Base-by-base conservation (phyloP, 345 rosid genomes). In the Gossypium turneri region DNA sequence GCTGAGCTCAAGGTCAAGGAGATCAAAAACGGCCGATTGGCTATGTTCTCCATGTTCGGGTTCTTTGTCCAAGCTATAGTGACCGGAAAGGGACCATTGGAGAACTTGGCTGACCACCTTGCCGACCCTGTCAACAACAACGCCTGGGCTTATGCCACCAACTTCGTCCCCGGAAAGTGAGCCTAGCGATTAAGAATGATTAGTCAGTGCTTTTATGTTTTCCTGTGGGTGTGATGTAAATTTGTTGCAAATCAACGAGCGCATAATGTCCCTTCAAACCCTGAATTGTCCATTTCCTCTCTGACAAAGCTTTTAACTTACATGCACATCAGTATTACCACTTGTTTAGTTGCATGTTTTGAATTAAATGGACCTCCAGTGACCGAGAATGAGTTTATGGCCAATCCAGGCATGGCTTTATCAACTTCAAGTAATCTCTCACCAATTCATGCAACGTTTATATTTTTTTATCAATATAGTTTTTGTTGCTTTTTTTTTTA, bases 41-140 rank as follows among this genome's bases (percentile, higher is more conserved):
- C 94, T 70, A 90, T 90, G 95, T 92, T 92, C 87, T 90, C 93
- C n/a, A 88, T 92, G 97, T 92, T 89, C 7, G 95, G 95, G 60
- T 88, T 90, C 92, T 92, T 86, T 19, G 94, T 90, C 48, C 94
- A 90, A 61, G 98, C 98, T 44, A 93, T 88, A 12, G 97, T 93
- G 3, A 93, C 96, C 0, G 93, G 97, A 13, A 90, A 90, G 81
- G 93, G 95, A 7, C 94, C 96, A 0, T 60, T 90, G 80, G 91
- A 89, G 83, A 92, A 89, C 84, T 79, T 92, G 60, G 92, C 96
- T 0, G 96, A 90, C 83, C 97, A 90, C 80, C 84, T 92, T 71
- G 90, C 90, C 3, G 97, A 90, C 73, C 95, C 95, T 0, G 95
- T 90, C 50, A 90, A 83, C 87, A 92, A 92, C 97, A 91, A 91